Evolutionary conservation across 768 basidiomycete species (phyloP), one percentile per base, ranked within the genome.

Genomic region (Leccinum arenicola): DNA sequence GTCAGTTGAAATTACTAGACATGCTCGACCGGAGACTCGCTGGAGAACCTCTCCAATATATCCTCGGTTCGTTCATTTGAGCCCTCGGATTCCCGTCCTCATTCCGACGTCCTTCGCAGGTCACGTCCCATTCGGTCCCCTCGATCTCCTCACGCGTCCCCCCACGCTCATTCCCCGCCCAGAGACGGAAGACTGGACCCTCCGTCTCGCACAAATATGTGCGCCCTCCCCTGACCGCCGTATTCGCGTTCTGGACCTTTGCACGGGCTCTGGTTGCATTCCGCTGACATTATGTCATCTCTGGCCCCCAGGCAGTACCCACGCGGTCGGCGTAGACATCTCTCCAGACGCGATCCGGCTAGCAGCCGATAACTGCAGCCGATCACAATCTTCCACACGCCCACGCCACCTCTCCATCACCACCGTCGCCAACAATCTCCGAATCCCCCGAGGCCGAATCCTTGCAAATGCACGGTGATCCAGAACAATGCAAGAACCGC

Each of bases 121-220:
- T n/a, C 86, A 84, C 31, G 89, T 91, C 68, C 92, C 93, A 0
- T 97, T 98, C 73, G 93, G 94, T 9, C 84, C 88, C 5, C 83
- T 98, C 50, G 79, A 83, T 65, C 80, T 98, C 66, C 76, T 85
- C 59, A 78, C 81, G 10, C 83, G 91, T 17, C 78, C 88, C 3
- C 96, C 96, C 1, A 86, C 88, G 17, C 85, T 98, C 62, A 98
- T 98, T 47, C 96, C 96, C 12, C 88, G 96, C 14, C 91, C 95
- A 48, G 96, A 99, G 74, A 99, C 96, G 0, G 93, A 97, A 68
- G 74, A 93, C 63, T 92, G 90, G 89, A 78, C 87, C 7, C 71
- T 84, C 9, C 80, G 78, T 53, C 82, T 94, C 56, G 80, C 86
- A 27, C 75, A 80, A 12, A 67, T 70, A n/a, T 66, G 84, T 53